Evolutionary conservation across 805 yeast genomes (phyloP).

Genomic region (Tetrapisispora phaffii): DNA sequence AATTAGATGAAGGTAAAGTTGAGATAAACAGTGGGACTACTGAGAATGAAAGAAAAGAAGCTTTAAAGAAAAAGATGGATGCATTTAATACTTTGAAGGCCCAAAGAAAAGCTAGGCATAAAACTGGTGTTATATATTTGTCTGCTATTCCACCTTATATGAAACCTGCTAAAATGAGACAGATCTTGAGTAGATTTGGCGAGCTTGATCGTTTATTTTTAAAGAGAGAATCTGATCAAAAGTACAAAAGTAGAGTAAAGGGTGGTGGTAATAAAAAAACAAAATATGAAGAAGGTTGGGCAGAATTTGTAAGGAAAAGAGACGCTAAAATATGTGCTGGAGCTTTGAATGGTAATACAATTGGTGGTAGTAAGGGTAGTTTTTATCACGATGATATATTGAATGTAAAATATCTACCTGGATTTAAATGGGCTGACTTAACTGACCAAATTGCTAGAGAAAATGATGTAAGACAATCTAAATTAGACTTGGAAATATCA

Average conservation of each 20-base stretch:
- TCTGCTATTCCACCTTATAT: conserved; percentile 92
- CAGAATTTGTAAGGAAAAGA: conserved; percentile 71
- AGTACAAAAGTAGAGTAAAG: conserved; percentile 58
- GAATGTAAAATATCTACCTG: conserved; percentile 79
- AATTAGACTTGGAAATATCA: conserved; percentile 76
- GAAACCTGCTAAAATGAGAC: conserved; percentile 88
- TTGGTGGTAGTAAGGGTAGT: conserved; percentile 87
- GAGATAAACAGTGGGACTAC: conserved; percentile 5
- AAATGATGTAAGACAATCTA: conserved; percentile 78
- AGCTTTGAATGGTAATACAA: conserved; percentile 75
- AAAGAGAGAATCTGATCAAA: conserved; percentile 70
- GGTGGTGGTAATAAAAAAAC: conserved; percentile 88
- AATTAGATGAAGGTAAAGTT: conserved; percentile 8
- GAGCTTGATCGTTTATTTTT: conserved; percentile 76
- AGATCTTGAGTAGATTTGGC: conserved; percentile 73
- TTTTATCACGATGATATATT: conserved; percentile 91
- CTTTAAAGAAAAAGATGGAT: conserved; percentile 40
- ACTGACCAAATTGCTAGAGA: conserved; percentile 90
- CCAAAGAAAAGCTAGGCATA: conserved; percentile 44
- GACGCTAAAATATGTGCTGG: conserved; percentile 84
- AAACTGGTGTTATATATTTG: conserved; percentile 87
- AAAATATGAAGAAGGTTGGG: conserved; percentile 94
- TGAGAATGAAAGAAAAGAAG: conserved; percentile 24
- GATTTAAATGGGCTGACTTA: conserved; percentile 91
- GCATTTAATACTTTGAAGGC: conserved; percentile 38